phyloP scores from a whole-genome alignment of 257 asterid genomes.

The Lithospermum erythrorhizon region DNA sequence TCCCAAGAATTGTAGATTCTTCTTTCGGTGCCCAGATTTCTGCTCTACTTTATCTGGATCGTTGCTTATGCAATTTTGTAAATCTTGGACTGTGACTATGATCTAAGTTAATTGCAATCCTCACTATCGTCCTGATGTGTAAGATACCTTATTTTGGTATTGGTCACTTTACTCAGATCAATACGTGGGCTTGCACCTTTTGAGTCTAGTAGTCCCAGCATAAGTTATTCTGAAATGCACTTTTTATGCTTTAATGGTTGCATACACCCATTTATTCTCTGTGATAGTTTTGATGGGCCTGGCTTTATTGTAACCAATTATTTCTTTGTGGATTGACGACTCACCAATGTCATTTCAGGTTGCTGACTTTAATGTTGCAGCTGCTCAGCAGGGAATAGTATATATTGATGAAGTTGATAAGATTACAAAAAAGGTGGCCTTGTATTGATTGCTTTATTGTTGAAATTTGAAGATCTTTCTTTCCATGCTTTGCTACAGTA shows the following conservation, averaged over 20 bases:
- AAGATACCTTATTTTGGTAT: too few relatives aligned
- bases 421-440: constrained; percentile 75
- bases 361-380: constrained; percentile 89
- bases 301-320: not conserved
- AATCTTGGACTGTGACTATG: too few relatives aligned
- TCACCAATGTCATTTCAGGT: constrained; percentile 35
- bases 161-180: too few relatives aligned
- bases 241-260: not conserved
- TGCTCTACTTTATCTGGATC: too few relatives aligned
- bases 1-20: not conserved
- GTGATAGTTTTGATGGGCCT: not conserved
- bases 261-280: not conserved
- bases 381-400: constrained; percentile 98
- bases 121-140: too few relatives aligned
- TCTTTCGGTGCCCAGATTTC: too few relatives aligned
- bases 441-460: not conserved
- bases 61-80: too few relatives aligned
- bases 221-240: not conserved
- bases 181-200: not conserved
- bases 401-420: constrained; percentile 99
- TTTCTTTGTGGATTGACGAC: not conserved
- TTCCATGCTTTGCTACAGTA: not conserved
- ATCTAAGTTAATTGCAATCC: too few relatives aligned
- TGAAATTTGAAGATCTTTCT: not conserved
- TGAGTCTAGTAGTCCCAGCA: not conserved